Conservation (phyloP, 2,329 filamentous ascomycete genomes). For the Acrocalymma vagum region DNA sequence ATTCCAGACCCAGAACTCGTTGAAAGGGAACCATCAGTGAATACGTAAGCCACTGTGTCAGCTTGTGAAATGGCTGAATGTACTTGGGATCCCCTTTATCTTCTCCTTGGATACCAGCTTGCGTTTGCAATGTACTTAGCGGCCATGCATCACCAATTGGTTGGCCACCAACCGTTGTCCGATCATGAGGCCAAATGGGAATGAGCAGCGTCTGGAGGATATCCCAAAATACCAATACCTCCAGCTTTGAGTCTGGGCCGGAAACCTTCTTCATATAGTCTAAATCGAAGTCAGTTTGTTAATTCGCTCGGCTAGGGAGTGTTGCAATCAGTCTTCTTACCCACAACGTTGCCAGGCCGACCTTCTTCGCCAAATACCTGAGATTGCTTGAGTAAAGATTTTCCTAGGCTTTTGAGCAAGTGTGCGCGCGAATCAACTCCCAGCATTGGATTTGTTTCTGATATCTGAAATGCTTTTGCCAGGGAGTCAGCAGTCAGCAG, state of each 20-base stretch:
- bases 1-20: constrained; percentile 78
- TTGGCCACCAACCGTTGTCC: constrained; percentile 83
- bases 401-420: constrained; percentile 76
- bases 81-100: constrained; percentile 67
- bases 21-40: constrained; percentile 92
- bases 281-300: constrained; percentile 7
- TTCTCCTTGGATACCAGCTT: constrained; percentile 56
- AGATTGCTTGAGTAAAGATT: constrained; percentile 74
- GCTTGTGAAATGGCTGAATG: constrained; percentile 88
- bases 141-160: constrained; percentile 93
- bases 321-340: constrained; percentile 58
- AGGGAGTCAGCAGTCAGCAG: constrained; percentile 76
- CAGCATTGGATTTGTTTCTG: constrained; percentile 74
- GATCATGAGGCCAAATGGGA: constrained; percentile 85
- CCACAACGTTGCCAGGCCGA: constrained; percentile 90
- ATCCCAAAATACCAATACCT: constrained; percentile 91
- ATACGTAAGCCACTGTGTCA: constrained; percentile 94
- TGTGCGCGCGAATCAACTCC: constrained; percentile 84
- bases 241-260: constrained; percentile 24
- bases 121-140: constrained; percentile 77
- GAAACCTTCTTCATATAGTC: constrained; percentile 26
- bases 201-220: constrained; percentile 85
- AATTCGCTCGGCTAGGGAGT: background rate
- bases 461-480: constrained; percentile 82
- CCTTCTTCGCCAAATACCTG: constrained; percentile 83